Percentiles rank a stretch among this genome's conserved stretches.
phyloP scores from a whole-genome alignment of 495 filamentous ascomycete species.

The Filosporella fistucella region DNA sequence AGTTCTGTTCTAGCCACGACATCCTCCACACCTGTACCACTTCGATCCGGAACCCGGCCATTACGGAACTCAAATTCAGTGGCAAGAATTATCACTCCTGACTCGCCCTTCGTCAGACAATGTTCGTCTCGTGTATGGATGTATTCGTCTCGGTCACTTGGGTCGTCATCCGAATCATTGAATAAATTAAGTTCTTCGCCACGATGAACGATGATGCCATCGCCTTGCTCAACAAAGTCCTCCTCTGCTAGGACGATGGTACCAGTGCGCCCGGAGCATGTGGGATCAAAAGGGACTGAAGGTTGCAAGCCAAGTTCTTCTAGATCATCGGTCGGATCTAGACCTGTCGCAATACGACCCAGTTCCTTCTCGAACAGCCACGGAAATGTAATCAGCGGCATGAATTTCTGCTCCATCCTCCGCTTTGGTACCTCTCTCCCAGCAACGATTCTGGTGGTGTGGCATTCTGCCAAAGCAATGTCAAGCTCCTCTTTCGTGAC shows the following conservation, averaged over 20 bases:
- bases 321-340: constrained; percentile 10
- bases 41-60: background rate
- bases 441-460: constrained; percentile 27
- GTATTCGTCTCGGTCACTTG: constrained; percentile 8
- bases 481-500: constrained; percentile 70
- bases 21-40: constrained; percentile 23
- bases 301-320: constrained; percentile 9
- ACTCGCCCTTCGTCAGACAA: constrained; percentile 2
- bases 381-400: constrained; percentile 89
- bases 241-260: constrained; percentile 1
- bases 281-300: constrained; percentile 5
- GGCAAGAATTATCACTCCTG: constrained; percentile 7
- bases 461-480: constrained; percentile 44
- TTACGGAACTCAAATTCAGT: constrained; percentile 4
- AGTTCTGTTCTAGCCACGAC: constrained; percentile 16
- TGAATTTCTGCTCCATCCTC: constrained; percentile 37
- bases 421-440: constrained; percentile 30
- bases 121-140: background rate
- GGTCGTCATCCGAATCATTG: constrained; percentile 13
- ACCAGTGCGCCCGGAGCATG: background rate
- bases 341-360: constrained; percentile 59
- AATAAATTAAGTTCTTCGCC: constrained; percentile 36
- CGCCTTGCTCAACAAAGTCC: constrained; percentile 25
- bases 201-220: constrained; percentile 30
- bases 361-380: constrained; percentile 81